Evolutionary conservation across 345 rosid species (phyloP).

Genomic region (Linum tenue): DNA sequence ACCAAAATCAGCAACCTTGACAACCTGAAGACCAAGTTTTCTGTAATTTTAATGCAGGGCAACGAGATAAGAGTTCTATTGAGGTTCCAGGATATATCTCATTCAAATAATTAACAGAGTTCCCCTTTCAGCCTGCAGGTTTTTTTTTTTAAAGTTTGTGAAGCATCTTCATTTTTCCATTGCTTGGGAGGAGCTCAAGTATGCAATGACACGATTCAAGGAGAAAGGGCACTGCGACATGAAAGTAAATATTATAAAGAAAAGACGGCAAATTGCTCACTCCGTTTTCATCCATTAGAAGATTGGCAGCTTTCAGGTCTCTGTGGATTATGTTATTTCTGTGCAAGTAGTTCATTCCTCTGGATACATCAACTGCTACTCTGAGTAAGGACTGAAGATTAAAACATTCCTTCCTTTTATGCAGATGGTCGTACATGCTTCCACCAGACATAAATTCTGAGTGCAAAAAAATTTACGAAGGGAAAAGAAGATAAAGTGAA

Average conservation of each 20-base stretch:
- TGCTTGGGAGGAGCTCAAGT: neutral
- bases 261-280: constrained; percentile 21
- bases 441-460: constrained; percentile 66
- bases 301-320: constrained; percentile 68
- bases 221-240: neutral
- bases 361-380: constrained; percentile 59
- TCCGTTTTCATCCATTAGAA: constrained; percentile 56
- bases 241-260: neutral
- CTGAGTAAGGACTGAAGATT: constrained; percentile 41
- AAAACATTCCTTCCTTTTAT: constrained; percentile 40
- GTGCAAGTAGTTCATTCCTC: constrained; percentile 66
- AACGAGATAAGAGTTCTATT: neutral
- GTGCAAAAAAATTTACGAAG: neutral
- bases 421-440: constrained; percentile 55
- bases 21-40: constrained; percentile 30
- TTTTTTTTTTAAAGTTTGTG: too few species aligned
- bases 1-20: constrained; percentile 69
- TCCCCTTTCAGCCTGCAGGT: too few species aligned
- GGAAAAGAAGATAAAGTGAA: neutral
- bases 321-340: constrained; percentile 41
- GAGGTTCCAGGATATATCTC: neutral
- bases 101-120: too few species aligned
- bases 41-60: constrained; percentile 5
- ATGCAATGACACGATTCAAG: neutral
- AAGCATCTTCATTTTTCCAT: neutral